Evolutionary conservation across 2,329 filamentous ascomycete species (phyloP).

Genomic region (Phyllachora maydis): DNA sequence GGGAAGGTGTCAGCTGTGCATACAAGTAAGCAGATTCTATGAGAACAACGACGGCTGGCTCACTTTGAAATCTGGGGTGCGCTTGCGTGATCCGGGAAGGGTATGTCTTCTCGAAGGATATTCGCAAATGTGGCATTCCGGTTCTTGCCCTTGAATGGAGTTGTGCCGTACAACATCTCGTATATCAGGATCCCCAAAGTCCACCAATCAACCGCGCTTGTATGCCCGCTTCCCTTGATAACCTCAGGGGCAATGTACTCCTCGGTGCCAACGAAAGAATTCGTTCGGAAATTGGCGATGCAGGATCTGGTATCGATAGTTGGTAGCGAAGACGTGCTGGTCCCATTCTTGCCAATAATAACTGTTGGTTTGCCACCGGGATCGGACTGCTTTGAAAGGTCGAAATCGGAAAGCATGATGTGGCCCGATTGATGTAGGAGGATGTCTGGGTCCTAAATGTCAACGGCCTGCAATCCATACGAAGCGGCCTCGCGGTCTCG

Average conservation of each 20-base stretch:
- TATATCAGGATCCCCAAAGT: slow-evolving; percentile 93
- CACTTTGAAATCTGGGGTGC: slow-evolving; percentile 82
- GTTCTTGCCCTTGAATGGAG: slow-evolving; percentile 98
- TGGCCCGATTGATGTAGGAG: slow-evolving; percentile 96
- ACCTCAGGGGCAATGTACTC: slow-evolving; percentile 98
- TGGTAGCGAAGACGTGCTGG: slow-evolving; percentile 68
- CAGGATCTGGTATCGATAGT: slow-evolving; percentile 99
- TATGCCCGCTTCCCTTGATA: slow-evolving; percentile 96
- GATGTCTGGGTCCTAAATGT: slow-evolving; percentile 53
- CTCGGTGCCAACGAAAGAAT: slow-evolving; percentile 95
- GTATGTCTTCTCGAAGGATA: slow-evolving; percentile 85
- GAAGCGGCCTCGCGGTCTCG: too few species aligned
- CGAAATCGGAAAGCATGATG: slow-evolving; percentile 99
- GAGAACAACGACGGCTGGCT: slow-evolving; percentile 21
- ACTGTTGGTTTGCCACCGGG: slow-evolving; percentile 91
- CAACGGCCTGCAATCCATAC: too few species aligned
- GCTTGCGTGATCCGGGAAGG: slow-evolving; percentile 77
- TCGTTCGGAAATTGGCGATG: slow-evolving; percentile 94
- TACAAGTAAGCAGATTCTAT: slow-evolving; percentile 1
- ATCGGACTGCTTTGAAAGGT: slow-evolving; percentile 93
- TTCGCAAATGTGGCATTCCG: slow-evolving; percentile 96
- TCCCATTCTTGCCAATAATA: slow-evolving; percentile 82
- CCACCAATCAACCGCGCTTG: slow-evolving; percentile 98
- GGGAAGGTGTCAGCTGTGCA: slow-evolving; percentile 1
- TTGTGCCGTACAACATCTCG: slow-evolving; percentile 97